Percentiles rank a stretch among this genome's conserved stretches.
These are phyloP conservation scores for Rugosomyces carneus DNA, from an alignment of 1,284 basidiomycete species.

Conservation along the genomic window DNA sequence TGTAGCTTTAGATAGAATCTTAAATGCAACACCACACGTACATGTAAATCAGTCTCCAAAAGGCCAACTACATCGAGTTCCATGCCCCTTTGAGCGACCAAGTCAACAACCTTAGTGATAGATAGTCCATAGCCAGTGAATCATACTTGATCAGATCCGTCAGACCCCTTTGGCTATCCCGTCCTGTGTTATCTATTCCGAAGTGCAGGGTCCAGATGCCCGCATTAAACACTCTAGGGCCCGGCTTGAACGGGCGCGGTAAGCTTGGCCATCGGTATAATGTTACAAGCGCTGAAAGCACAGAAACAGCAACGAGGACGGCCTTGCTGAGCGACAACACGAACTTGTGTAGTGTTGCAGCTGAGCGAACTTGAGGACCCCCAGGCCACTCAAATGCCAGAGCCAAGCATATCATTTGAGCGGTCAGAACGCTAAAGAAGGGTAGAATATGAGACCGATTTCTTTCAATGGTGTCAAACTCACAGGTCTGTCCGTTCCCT, in stretches of 20 bases:
- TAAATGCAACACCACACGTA: conserved; percentile 30
- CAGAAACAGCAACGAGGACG: conserved; percentile 38
- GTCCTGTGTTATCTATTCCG: conserved; percentile 76
- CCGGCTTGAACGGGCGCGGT: conserved; percentile 57
- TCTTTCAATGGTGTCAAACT: conserved; percentile 19
- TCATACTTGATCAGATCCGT: conserved; percentile 61
- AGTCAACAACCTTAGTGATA: conserved; percentile 2
- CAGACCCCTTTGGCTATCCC: conserved; percentile 80
- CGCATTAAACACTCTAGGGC: conserved; percentile 70
- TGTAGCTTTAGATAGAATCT: conserved; percentile 2
- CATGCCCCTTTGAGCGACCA: conserved; percentile 53
- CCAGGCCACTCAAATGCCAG: conserved; percentile 40
- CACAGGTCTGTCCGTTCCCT: conserved; percentile 78
- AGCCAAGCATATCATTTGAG: conserved; percentile 44
- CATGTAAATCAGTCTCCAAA: conserved; percentile 84
- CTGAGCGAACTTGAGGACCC: neutral
- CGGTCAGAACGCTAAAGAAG: conserved; percentile 40
- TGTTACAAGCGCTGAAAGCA: conserved; percentile 47
- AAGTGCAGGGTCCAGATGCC: conserved; percentile 96
- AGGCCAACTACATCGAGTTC: conserved; percentile 78
- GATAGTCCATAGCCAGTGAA: conserved; percentile 7
- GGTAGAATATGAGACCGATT: conserved; percentile 2
- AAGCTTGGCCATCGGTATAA: conserved; percentile 45
- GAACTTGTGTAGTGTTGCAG: conserved; percentile 4
- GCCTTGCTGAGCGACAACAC: conserved; percentile 23